Base-by-base conservation (phyloP, 2,329 filamentous ascomycete species). In the Calcarisporium arbuscula region DNA sequence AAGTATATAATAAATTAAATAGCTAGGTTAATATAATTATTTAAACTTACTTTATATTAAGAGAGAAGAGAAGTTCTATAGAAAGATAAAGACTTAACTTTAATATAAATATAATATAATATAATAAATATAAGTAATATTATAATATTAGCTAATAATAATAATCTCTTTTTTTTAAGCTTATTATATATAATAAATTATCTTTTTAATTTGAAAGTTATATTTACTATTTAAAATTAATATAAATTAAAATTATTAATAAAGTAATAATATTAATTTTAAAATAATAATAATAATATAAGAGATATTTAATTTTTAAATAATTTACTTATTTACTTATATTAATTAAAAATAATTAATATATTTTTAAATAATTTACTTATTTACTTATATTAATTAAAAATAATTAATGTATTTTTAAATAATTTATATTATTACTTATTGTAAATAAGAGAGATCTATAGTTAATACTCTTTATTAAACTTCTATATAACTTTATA, bases 321-420 rank as follows among this genome's bases (percentile, higher is more conserved):
- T 25, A 25, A 25, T 25, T 25, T 9, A 25, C n/a, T 25, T 25
- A 25, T 25, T 9, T 25, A 25, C n/a, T 25, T 25, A 25, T 25
- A 9, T 25, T n/a, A 9, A 9, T 25, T 25, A 9, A 22, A 26
- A 32, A 27, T 32, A 39, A 34, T 22, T 32, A 15, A 11, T 8
- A 33, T 25, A 23, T 23, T 21, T 22, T 32, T 14, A 18, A 5
- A 21, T 20, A 18, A 32, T 7, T 32, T 11, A 22, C 18, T 22
- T 9, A 25, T 9, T 25, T 25, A 9, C 8, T 25, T 9, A 25
- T 25, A 9, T 25, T 25, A 9, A 25, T 25, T 25, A 9, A 25
- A 9, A 25, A 25, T 9, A 9, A 9, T 25, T 9, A 25, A 9
- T 25, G 8, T 25, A 25, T 25, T 25, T 25, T 25, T 25, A 25